Conservation (phyloP, 805 yeast species). For the Candida railenensis region DNA sequence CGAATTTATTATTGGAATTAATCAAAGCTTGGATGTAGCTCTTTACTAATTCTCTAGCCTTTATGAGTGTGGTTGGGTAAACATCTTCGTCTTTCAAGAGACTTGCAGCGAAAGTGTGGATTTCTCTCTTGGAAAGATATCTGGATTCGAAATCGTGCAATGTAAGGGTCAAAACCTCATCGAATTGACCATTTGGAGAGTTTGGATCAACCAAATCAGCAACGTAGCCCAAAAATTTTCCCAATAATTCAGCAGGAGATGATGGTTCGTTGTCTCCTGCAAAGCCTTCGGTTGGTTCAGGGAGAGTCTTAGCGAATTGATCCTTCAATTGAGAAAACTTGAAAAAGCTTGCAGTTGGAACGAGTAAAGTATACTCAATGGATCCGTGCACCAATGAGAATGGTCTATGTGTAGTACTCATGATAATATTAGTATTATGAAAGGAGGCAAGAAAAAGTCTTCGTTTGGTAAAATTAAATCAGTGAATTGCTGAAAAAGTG, state of each 20-base stretch:
- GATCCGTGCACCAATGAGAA: conserved; percentile 80
- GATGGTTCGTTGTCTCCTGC: conserved; percentile 88
- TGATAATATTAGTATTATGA: conserved; percentile 4
- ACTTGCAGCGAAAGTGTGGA: conserved; percentile 82
- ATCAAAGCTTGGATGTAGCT: conserved; percentile 59
- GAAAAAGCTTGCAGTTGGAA: conserved; percentile 78
- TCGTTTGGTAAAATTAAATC: no score
- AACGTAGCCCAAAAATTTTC: conserved; percentile 77
- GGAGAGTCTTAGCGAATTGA: conserved; percentile 76
- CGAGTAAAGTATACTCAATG: conserved; percentile 83
- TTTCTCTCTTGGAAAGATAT: conserved; percentile 61
- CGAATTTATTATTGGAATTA: conserved; percentile 24
- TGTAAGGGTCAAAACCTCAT: conserved; percentile 67
- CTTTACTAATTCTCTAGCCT: conserved; percentile 72
- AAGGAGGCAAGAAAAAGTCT: no score
- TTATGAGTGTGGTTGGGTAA: conserved; percentile 64
- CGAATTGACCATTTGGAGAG: conserved; percentile 54
- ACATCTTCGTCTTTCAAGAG: conserved; percentile 54
- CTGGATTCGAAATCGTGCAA: conserved; percentile 82
- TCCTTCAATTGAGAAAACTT: conserved; percentile 85
- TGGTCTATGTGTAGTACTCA: conserved; percentile 56
- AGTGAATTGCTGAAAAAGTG: no score
- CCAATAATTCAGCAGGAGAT: conserved; percentile 80
- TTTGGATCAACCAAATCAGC: conserved; percentile 46
- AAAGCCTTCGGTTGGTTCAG: conserved; percentile 77